A percentile compares a stretch with the other conserved stretches of the same genome.
phyloP scores from a whole-genome alignment of 1,284 basidiomycete genomes.

The Ustilago trichophora region DNA sequence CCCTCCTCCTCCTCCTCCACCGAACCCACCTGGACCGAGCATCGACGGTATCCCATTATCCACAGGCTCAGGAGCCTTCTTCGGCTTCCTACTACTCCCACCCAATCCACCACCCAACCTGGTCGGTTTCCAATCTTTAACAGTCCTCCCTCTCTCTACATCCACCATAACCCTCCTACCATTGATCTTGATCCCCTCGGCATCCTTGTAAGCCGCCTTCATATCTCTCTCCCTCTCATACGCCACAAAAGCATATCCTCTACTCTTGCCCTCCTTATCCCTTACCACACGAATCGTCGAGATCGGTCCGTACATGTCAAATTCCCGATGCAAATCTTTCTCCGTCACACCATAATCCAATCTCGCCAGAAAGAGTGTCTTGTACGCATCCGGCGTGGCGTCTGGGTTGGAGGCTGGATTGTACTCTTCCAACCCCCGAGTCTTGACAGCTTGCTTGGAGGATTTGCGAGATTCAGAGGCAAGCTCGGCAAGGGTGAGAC shows the following conservation, averaged over 20 bases:
- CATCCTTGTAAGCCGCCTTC: slow-evolving; percentile 97
- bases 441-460: slow-evolving; percentile 28
- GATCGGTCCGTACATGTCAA: slow-evolving; percentile 93
- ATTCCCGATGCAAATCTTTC: slow-evolving; percentile 88
- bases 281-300: slow-evolving; percentile 89
- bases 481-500: slow-evolving; percentile 50
- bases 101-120: slow-evolving; percentile 94
- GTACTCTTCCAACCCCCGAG: slow-evolving; percentile 66
- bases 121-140: slow-evolving; percentile 97
- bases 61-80: slow-evolving; percentile 35
- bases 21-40: slow-evolving; percentile 35
- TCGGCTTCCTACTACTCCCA: slow-evolving; percentile 74
- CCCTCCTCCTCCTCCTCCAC: slow-evolving; percentile 58
- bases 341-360: slow-evolving; percentile 88
- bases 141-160: slow-evolving; percentile 95
- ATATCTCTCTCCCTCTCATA: slow-evolving; percentile 98
- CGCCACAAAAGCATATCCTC: slow-evolving; percentile 95
- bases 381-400: slow-evolving; percentile 96
- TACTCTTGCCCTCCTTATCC: slow-evolving; percentile 80
- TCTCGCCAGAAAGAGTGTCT: slow-evolving; percentile 94
- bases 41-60: no score
- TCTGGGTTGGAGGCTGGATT: slow-evolving; percentile 89
- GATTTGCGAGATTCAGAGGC: slow-evolving; percentile 36
- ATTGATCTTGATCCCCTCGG: slow-evolving; percentile 95
- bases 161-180: slow-evolving; percentile 95